Evolutionary conservation across 1,139 yeast genomes (phyloP), one percentile per base, ranked within the genome.

Genomic region (Wickerhamomyces sp.): DNA sequence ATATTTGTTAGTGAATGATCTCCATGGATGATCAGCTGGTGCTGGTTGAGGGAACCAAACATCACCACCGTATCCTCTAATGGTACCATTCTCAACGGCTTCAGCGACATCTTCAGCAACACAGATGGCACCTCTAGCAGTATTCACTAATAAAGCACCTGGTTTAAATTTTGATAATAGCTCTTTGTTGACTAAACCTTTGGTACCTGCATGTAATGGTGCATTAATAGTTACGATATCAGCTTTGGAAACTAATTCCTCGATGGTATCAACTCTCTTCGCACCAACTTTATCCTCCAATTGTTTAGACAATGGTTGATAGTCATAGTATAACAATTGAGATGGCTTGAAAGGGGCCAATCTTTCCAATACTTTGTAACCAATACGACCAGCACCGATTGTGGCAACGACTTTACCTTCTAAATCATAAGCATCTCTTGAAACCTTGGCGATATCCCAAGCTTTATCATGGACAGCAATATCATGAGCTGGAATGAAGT

Each of bases 31-130:
- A 62, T 76, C 75, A 49, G 68, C 67, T 53, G 89, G 88, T 34
- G 94, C 88, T 37, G 94, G 95, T 68, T 85, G 94, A 31, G 82
- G 83, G 70, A 62, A 76, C 89, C 93, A 84, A 43, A 86, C 94
- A 63, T 85, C 94, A 58, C 94, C 94, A 58, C 91, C 93, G 61
- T 86, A 85, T 42, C 93, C 91, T 55, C 82, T 72, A 49, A 85
- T 66, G 57, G 82, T 84, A 43, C 94, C 94, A 37, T 79, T 68
- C 45, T 73, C 62, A 42, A 85, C 75, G 1, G 93, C 93, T 14
- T 73, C 91, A 0, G 90, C 90, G 49, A 85, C 86, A 56, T 80
- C 94, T 55, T 85, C 74, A 42, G 80, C 83, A 46, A 74, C 80
- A 64, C 85, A 76, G 53, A 85, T 84, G 44, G 91, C 93, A 51